These are phyloP conservation scores for Diplodia sapinea DNA, from an alignment of 2,329 filamentous ascomycete genomes.

Conservation along the genomic window DNA sequence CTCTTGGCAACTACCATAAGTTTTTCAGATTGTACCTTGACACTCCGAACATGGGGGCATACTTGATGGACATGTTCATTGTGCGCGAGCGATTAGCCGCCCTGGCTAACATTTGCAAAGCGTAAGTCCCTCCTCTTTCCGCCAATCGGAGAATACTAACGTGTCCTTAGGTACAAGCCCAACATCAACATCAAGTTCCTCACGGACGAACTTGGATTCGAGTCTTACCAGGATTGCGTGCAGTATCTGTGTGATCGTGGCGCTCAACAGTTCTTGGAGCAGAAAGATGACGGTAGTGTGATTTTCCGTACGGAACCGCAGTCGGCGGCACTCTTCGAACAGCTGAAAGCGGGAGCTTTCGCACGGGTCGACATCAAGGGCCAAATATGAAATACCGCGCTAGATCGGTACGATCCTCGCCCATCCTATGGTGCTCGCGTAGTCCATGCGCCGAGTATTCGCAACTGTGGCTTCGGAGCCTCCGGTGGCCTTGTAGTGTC, in stretches of 20 bases:
- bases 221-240: conserved; percentile 86
- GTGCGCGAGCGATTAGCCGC: conserved; percentile 89
- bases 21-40: conserved; percentile 97
- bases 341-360: conserved; percentile 75
- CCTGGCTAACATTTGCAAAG: conserved; percentile 89
- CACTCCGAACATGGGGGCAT: conserved; percentile 95
- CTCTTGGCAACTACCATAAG: conserved; percentile 93
- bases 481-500: conserved; percentile 17
- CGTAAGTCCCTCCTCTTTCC: conserved; percentile 64
- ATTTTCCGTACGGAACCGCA: conserved; percentile 53
- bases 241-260: conserved; percentile 87
- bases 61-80: conserved; percentile 99
- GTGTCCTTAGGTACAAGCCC: conserved; percentile 77
- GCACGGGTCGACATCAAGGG: conserved; percentile 94
- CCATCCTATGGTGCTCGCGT: background rate
- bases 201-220: conserved; percentile 94
- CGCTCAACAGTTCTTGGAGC: conserved; percentile 76
- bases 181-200: conserved; percentile 88
- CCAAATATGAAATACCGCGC: conserved; percentile 72
- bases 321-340: conserved; percentile 68
- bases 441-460: conserved; percentile 8
- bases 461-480: conserved; percentile 16
- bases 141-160: background rate
- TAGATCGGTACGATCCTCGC: background rate
- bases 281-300: conserved; percentile 64